Conservation (phyloP, 345 rosid species). For the Corchorus olitorius region DNA sequence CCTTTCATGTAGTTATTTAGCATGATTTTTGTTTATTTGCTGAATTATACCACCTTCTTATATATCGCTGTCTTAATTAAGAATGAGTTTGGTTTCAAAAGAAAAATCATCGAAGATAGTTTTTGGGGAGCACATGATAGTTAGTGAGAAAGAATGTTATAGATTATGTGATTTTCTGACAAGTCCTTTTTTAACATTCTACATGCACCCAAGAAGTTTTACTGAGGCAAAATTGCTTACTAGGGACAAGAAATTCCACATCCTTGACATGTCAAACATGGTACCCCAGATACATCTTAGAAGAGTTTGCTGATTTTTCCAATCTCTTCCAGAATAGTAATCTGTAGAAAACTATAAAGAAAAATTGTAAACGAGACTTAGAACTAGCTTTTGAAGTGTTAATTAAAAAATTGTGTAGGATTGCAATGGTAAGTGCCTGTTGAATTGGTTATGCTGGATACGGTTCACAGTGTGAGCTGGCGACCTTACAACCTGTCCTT, state of each 20-base stretch:
- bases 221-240: neutral
- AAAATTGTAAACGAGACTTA: neutral
- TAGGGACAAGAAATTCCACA: neutral
- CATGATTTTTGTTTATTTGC: slow-evolving; percentile 4
- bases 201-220: neutral
- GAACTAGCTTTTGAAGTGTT: neutral
- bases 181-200: neutral
- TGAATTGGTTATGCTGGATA: neutral
- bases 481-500: neutral
- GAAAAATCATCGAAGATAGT: neutral
- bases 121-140: neutral
- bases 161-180: neutral
- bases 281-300: neutral
- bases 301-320: neutral
- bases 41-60: neutral
- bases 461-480: neutral
- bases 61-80: neutral
- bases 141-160: neutral
- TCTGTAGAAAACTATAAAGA: neutral
- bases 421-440: neutral
- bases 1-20: neutral
- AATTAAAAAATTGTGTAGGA: neutral
- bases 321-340: neutral
- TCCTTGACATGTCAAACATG: neutral
- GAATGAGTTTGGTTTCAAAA: neutral